Evolutionary conservation across 768 basidiomycete genomes (phyloP), one percentile per base, ranked within the genome.

Genomic region (Trametes cubensis): DNA sequence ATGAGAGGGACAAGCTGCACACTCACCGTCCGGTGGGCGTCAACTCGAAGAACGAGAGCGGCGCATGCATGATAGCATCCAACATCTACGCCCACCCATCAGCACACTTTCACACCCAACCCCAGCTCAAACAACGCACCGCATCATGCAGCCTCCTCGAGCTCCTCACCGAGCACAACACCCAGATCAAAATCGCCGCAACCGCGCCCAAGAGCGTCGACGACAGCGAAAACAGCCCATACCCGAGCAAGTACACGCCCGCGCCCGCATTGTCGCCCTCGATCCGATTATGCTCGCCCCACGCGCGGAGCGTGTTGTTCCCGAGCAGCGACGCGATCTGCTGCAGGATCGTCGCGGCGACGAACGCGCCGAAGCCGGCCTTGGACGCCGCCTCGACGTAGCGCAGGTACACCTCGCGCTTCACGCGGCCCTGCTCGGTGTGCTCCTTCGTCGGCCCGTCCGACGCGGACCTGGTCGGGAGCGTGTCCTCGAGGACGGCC

Each of bases 31-130:
- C 94, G 17, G 84, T 87, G 1, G 94, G 95, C 0, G 94, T 97
- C 56, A 81, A 75, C 73, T 97, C 95, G 71, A 97, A 98, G 79
- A 93, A 98, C 66, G 84, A 86, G 66, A 95, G 73, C 0, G 94
- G 94, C 0, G 92, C 89, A 25, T 83, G 83, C 79, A 98, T 85
- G 38, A 98, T 81, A 3, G 93, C 83, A 49, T 83, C 69, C 67
- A 94, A 75, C 90, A 93, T 92, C 89, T 92, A 62, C 10, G 3
- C 18, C n/a, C 4, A 20, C 46, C 18, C 53, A 10, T 26, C 48
- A 55, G 61, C 39, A 61, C 50, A 10, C 28, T 48, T 25, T 41
- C 25, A 21, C 18, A 20, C 23, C 13, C 38, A 5, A 17, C n/a
- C 39, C 11, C 6, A 10, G 3, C 6, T 7, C 15, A 49, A 5